A percentile compares a stretch with the other conserved stretches of the same genome.
phyloP scores from a whole-genome alignment of 257 asterid genomes.

The Solanum corneliomulleri region DNA sequence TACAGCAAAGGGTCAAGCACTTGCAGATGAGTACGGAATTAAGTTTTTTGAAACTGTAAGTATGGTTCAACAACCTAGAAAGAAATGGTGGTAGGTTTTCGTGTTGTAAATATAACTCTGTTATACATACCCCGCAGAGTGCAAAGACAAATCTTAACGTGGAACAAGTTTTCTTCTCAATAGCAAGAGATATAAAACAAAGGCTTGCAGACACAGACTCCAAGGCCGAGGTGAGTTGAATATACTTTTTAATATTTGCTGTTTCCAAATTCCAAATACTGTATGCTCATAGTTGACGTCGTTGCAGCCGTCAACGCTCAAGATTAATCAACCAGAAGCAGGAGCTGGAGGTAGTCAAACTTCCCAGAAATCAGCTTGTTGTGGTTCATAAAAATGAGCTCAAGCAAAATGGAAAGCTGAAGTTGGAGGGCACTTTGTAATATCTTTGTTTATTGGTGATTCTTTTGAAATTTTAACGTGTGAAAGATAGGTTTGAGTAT shows the following conservation, averaged over 20 bases:
- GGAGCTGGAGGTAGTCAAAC: not conserved
- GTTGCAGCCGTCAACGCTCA: conserved; percentile 8
- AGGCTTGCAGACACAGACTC: conserved; percentile 34
- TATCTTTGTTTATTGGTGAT: conserved; percentile 6
- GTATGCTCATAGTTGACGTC: not conserved
- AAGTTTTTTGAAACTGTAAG: conserved; percentile 16
- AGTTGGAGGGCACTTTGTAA: conserved; percentile 12
- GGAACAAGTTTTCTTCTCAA: conserved; percentile 34
- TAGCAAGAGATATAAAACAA: conserved; percentile 32
- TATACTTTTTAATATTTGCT: not conserved
- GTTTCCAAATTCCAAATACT: not conserved
- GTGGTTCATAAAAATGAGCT: not conserved
- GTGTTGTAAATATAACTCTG: not conserved
- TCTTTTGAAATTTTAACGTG: conserved; percentile 25
- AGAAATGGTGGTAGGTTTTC: not conserved
- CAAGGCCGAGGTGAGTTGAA: conserved; percentile 30
- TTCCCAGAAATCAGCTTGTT: conserved; percentile 8
- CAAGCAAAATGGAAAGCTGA: not conserved
- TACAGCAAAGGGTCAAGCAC: conserved; percentile 17
- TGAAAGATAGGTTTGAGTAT: conserved; percentile 19
- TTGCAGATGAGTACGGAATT: conserved; percentile 13
- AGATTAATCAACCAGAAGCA: conserved; percentile 6
- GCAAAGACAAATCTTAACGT: conserved; percentile 37
- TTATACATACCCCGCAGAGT: conserved; percentile 12
- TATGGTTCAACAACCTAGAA: not conserved